Percentiles rank a stretch among this genome's conserved stretches.
phyloP scores from a whole-genome alignment of 129 eudicot genomes.

The Centaurea solstitialis region DNA sequence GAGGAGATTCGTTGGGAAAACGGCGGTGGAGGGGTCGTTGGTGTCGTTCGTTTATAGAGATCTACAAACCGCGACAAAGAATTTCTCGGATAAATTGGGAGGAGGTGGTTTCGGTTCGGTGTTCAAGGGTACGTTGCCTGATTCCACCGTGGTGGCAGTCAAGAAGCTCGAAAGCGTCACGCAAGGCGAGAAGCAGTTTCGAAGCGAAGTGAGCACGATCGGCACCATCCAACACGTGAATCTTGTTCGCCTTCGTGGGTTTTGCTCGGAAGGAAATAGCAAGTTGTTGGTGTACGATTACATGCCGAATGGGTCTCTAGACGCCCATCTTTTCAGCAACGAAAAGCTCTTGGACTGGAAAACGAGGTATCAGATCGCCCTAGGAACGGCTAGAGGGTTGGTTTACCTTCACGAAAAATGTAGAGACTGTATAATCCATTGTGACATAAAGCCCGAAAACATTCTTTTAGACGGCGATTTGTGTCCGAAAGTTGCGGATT shows the following conservation, averaged over 20 bases:
- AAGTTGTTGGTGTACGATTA: slow-evolving; percentile 67
- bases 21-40: slow-evolving; percentile 55
- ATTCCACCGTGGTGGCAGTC: slow-evolving; percentile 62
- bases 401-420: slow-evolving; percentile 75
- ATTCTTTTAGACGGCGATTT: slow-evolving; percentile 59
- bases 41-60: slow-evolving; percentile 40
- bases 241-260: slow-evolving; percentile 76
- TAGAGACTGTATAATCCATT: slow-evolving; percentile 74
- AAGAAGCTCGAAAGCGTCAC: slow-evolving; percentile 62
- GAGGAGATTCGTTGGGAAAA: slow-evolving; percentile 19
- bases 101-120: slow-evolving; percentile 77
- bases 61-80: slow-evolving; percentile 48
- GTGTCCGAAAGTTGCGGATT: slow-evolving; percentile 67
- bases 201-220: slow-evolving; percentile 74
- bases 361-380: slow-evolving; percentile 56
- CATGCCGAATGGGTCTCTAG: slow-evolving; percentile 67
- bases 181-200: slow-evolving; percentile 77
- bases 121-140: slow-evolving; percentile 53
- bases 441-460: slow-evolving; percentile 85
- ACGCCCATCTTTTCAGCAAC: slow-evolving; percentile 47
- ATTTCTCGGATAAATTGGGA: slow-evolving; percentile 54
- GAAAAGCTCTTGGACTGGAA: slow-evolving; percentile 47
- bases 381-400: slow-evolving; percentile 72
- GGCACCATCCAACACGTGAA: slow-evolving; percentile 80
- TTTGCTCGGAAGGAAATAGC: slow-evolving; percentile 51